Evolutionary conservation across 306 rosid species (phyloP).

Genomic region (Gleditsia sinensis): DNA sequence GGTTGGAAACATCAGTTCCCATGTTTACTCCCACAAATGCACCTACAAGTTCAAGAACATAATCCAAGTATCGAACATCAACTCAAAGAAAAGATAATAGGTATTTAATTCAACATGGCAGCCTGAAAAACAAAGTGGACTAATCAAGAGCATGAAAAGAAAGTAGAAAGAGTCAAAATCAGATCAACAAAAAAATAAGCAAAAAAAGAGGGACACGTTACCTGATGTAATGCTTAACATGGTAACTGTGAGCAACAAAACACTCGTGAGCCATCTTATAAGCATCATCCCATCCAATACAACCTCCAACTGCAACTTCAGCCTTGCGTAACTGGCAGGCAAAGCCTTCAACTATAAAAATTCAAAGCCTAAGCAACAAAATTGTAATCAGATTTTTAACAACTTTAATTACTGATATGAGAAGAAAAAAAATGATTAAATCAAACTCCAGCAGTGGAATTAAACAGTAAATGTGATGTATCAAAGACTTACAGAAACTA

Average conservation of each 20-base stretch:
- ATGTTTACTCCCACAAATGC: constrained; percentile 87
- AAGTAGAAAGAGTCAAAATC: too few species aligned
- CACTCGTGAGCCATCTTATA: constrained; percentile 45
- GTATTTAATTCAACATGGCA: constrained; percentile 19
- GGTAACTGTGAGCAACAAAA: constrained; percentile 56
- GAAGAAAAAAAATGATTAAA: not conserved
- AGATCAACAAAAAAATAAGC: constrained; percentile 5
- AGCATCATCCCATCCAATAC: constrained; percentile 57
- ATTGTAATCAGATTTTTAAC: constrained; percentile 31
- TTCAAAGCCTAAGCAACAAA: constrained; percentile 30
- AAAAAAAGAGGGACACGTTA: constrained; percentile 33
- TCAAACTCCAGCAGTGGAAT: not conserved
- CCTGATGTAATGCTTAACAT: constrained; percentile 58
- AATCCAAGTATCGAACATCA: constrained; percentile 35
- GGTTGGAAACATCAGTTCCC: constrained; percentile 71
- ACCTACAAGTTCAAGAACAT: constrained; percentile 58
- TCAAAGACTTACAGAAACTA: not conserved
- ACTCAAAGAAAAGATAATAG: constrained; percentile 24
- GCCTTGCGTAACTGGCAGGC: constrained; percentile 14
- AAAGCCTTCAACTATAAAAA: constrained; percentile 36
- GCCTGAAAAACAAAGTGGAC: too few species aligned
- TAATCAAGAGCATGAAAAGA: too few species aligned
- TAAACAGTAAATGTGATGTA: not conserved
- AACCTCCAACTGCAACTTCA: constrained; percentile 37
- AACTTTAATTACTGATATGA: not conserved